Evolutionary conservation across 2,329 filamentous ascomycete genomes (phyloP), one percentile per base, ranked within the genome.

Genomic region (Cladosporium sp.): DNA sequence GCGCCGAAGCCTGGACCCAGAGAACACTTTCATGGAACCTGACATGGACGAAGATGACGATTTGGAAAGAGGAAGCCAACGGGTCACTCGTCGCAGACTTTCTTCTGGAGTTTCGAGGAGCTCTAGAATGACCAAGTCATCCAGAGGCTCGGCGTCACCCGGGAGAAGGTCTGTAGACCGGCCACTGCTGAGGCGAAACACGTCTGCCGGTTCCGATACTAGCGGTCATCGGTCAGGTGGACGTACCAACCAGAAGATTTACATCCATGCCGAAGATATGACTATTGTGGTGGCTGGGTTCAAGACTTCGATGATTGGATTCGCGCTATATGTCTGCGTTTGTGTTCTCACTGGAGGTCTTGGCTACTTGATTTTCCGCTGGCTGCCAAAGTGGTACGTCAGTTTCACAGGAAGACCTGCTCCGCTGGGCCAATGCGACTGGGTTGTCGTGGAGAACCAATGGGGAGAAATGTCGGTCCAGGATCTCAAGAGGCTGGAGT

Each of bases 401-500:
- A 85, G 85, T 59, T 76, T 98, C 51, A 83, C 92, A 49, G 95
- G 95, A 32, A 85, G 82, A 63, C 81, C 88, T 5, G 87, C 86
- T 18, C 83, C 91, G 2, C 82, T 99, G 34, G 84, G 85, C 64
- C 87, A 91, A 64, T 95, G 92, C 74, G 85, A 91, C 67, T 99
- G 96, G 95, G 90, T 97, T 52, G 93, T 96, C 32, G 87, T 98
- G 69, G 95, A 97, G 85, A 97, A 99, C 74, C 93, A 98, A 84
- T 98, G 95, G 94, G 91, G 91, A 59, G 94, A 98, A 78, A 91
- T 98, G 78, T 84, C 86, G 14, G 86, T 95, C n/a, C 86, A 96
- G 73, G 75, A 88, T 59, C 84, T 98, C 14, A 83, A 84, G 66
- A 82, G 78, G 57, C 80, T 87, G 70, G 76, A 76, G 10, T 90